Conservation (phyloP, 2,329 filamentous ascomycete genomes). For the Verticillium tricorpus region DNA sequence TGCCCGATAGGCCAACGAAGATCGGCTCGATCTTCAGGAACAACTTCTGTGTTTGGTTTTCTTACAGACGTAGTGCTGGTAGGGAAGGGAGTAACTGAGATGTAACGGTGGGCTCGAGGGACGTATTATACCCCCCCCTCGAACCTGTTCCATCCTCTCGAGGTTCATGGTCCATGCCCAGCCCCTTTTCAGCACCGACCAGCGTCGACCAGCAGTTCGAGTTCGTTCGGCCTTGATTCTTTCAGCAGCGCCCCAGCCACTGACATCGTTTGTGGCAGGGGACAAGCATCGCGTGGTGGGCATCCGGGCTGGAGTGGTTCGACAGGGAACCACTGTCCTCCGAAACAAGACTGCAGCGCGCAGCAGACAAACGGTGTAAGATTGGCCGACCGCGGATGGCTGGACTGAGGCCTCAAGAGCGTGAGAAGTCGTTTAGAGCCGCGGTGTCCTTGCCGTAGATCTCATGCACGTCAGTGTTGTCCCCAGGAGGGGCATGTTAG, state of each 20-base stretch:
- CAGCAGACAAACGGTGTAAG: background rate
- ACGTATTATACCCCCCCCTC: background rate
- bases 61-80: background rate
- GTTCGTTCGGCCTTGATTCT: slow-evolving; percentile 2
- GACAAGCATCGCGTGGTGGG: background rate
- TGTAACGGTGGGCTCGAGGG: background rate
- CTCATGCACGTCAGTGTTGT: slow-evolving; percentile 3
- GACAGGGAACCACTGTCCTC: slow-evolving; percentile 2
- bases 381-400: background rate
- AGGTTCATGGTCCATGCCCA: background rate
- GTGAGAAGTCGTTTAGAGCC: background rate
- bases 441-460: slow-evolving; percentile 1
- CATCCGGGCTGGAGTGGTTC: background rate
- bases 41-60: background rate
- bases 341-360: background rate
- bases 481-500: background rate
- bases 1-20: background rate
- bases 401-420: background rate
- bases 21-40: background rate
- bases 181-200: background rate
- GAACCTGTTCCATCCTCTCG: background rate
- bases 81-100: background rate
- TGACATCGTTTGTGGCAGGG: background rate
- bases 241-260: background rate
- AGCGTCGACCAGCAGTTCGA: background rate